Conservation (phyloP, 192 early-diverging fungal genomes). For the Mortierella hygrophila region DNA sequence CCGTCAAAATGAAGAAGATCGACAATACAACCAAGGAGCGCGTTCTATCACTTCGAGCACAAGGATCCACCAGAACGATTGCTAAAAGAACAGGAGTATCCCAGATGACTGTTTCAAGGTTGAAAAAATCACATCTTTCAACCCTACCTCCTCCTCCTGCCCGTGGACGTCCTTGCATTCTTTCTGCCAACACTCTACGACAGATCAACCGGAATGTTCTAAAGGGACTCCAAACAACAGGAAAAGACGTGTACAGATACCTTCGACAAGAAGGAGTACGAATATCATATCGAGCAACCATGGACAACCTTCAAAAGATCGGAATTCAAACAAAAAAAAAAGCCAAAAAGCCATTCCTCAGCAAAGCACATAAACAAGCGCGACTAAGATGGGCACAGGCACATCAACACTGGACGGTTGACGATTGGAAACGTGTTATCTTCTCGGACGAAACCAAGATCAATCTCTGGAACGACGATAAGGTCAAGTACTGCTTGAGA, state of each 20-base stretch:
- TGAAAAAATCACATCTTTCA: conserved; percentile 10
- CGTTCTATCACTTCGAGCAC: conserved; percentile 1
- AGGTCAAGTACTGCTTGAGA: conserved; percentile 37
- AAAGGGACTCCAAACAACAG: background rate
- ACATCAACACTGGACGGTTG: conserved; percentile 51
- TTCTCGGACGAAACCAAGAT: conserved; percentile 59
- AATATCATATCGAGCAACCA: conserved; percentile 5
- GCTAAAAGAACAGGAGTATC: conserved; percentile 5
- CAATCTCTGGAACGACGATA: conserved; percentile 54
- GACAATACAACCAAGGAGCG: background rate
- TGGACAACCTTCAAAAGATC: conserved; percentile 2
- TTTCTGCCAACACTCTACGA: background rate
- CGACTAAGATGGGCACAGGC: conserved; percentile 24
- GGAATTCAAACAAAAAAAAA: conserved; percentile 11
- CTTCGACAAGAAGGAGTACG: background rate
- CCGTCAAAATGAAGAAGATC: background rate
- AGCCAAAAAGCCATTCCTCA: conserved; percentile 13
- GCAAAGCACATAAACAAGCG: background rate
- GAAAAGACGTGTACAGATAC: conserved; percentile 5
- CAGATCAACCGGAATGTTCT: conserved; percentile 17
- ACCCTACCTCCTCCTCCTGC: background rate
- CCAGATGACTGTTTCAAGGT: conserved; percentile 8
- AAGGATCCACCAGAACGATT: conserved; percentile 5
- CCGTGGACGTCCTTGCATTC: background rate
- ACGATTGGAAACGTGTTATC: conserved; percentile 53